Conservation (phyloP, 2,329 filamentous ascomycete species). For the Cordyceps cicadae region DNA sequence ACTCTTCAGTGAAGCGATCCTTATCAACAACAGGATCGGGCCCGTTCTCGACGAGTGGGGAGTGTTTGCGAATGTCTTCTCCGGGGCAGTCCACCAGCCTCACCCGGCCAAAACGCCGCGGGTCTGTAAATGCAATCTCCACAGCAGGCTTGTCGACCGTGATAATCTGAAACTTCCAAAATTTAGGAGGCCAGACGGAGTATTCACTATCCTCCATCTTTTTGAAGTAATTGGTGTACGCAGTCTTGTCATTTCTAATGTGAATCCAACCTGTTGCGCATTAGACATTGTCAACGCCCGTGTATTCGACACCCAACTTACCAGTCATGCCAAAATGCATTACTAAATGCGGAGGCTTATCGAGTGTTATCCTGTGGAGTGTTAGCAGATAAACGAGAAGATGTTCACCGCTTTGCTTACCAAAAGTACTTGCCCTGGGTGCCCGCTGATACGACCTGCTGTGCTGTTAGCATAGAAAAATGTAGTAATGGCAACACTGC, state of each 20-base stretch:
- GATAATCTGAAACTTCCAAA: constrained; percentile 76
- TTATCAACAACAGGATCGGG: constrained; percentile 85
- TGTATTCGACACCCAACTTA: constrained; percentile 17
- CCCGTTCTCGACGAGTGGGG: constrained; percentile 82
- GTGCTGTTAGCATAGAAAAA: neutral
- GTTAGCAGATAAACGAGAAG: neutral
- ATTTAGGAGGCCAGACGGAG: constrained; percentile 77
- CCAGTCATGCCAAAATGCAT: constrained; percentile 78
- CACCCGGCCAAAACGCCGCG: constrained; percentile 69
- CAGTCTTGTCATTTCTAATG: constrained; percentile 68
- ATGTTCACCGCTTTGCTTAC: constrained; percentile 27
- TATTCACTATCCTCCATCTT: constrained; percentile 52
- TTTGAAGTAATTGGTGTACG: constrained; percentile 77
- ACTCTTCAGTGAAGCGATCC: constrained; percentile 66
- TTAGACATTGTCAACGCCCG: constrained; percentile 5
- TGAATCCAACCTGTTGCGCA: constrained; percentile 64
- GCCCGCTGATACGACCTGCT: constrained; percentile 53
- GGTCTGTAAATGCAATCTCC: constrained; percentile 74
- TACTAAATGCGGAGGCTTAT: constrained; percentile 73
- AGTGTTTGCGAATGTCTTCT: constrained; percentile 63
- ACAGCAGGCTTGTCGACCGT: constrained; percentile 46
- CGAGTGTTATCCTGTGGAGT: constrained; percentile 41
- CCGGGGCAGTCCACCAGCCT: constrained; percentile 74
- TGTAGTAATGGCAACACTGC: neutral
- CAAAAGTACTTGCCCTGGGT: constrained; percentile 98